Base-by-base conservation (phyloP, 2,329 filamentous ascomycete genomes). In the Beauveria brongniartii region DNA sequence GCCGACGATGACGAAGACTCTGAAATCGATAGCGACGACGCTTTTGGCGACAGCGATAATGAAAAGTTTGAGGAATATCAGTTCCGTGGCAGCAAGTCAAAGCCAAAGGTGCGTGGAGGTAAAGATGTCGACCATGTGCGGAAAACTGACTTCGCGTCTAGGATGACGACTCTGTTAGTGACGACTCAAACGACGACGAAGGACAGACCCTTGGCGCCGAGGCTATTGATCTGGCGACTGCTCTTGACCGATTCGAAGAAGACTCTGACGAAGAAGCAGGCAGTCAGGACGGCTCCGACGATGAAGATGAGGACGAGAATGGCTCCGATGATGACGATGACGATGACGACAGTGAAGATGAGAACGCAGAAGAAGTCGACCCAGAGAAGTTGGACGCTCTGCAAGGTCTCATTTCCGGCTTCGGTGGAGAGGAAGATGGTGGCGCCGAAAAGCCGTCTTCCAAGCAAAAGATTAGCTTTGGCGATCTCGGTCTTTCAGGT, bases 1-100 rank as follows among this genome's bases (percentile, higher is more conserved):
- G 78, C 77, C 24, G 77, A 77, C 18, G 81, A 81, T 37, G 83
- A 86, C 43, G 80, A 86, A 22, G 84, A 87, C 66, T 86, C 83
- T 5, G 84, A 86, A 63, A 82, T 86, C 58, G 85, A 87, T 65
- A 85, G 82, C 67, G 84, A 87, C 70, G 91, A 95, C 68, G 92
- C 93, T 2, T 91, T 96, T 78, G 90, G 91, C 3, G 87, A 90
- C 65, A 94, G 90, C 68, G 92, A 96, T 69, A 87, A 94, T 69
- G 92, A 96, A 70, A 83, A 82, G 64, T 95, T 96, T 65, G 85
- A 91, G 65, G 90, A 86, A 12, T 95, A 88, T 68, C 69, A 78
- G 0, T 85, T 86, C 63, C 68, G 80, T 1, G 81, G 80, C 12
- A 80, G 77, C 67, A 75, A 73, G 54, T 64, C 73, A 2, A 73